Evolutionary conservation across 768 basidiomycete genomes (phyloP).

Genomic region (Lentinula sp.): DNA sequence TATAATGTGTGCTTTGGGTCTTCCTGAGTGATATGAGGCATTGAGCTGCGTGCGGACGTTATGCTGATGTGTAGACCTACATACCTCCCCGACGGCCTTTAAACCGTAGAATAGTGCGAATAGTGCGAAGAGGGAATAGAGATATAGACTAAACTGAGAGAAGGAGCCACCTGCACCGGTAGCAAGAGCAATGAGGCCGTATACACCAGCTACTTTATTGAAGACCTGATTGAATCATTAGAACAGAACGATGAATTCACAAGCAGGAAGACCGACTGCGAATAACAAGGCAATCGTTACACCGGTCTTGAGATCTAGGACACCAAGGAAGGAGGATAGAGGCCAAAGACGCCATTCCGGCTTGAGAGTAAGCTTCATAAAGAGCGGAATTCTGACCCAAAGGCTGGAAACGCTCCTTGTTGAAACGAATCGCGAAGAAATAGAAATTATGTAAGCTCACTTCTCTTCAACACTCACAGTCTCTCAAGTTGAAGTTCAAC

Average conservation of each 20-base stretch:
- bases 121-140: conserved; percentile 85
- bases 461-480: not conserved
- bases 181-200: conserved; percentile 88
- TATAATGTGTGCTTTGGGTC: conserved; percentile 78
- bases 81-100: conserved; percentile 75
- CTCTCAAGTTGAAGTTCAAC: not conserved
- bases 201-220: conserved; percentile 97
- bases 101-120: conserved; percentile 83
- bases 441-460: conserved; percentile 1
- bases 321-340: conserved; percentile 73
- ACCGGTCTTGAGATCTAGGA: conserved; percentile 92
- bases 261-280: conserved; percentile 50
- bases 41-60: conserved; percentile 3
- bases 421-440: not conserved
- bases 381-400: conserved; percentile 10
- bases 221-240: conserved; percentile 46
- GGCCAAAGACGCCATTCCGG: conserved; percentile 83
- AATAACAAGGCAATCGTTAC: conserved; percentile 86
- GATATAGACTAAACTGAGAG: conserved; percentile 86
- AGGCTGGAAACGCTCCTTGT: not conserved
- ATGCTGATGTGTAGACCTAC: conserved; percentile 21
- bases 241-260: not conserved
- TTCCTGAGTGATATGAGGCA: conserved; percentile 53
- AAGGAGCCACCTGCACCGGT: conserved; percentile 92
- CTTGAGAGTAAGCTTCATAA: conserved; percentile 77